Evolutionary conservation across 2,329 filamentous ascomycete species (phyloP).

Genomic region (Xylariaceae sp.): DNA sequence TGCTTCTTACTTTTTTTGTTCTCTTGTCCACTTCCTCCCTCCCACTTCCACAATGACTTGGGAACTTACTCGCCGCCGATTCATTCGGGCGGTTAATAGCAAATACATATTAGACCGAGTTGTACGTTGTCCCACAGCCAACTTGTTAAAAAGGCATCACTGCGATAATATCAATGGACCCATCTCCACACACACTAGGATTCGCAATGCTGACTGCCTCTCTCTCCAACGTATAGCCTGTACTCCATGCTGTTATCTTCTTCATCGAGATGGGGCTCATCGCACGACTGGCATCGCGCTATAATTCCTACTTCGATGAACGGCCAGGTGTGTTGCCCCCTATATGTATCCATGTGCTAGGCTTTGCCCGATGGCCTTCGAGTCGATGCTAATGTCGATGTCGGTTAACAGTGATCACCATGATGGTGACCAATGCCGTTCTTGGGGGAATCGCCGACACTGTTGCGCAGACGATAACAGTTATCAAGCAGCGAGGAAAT

Average conservation of each 20-base stretch:
- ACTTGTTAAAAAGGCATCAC: not conserved
- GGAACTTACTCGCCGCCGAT: constrained; percentile 54
- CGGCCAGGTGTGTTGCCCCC: constrained; percentile 61
- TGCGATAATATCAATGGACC: not conserved
- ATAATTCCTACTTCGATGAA: constrained; percentile 90
- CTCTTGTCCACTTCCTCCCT: constrained; percentile 2
- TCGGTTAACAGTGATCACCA: constrained; percentile 70
- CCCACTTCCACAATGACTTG: constrained; percentile 44
- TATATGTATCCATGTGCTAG: not conserved
- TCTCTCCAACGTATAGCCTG: constrained; percentile 53
- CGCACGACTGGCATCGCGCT: constrained; percentile 74
- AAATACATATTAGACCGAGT: constrained; percentile 69
- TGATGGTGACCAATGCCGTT: constrained; percentile 97
- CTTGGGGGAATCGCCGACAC: constrained; percentile 95
- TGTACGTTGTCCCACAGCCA: constrained; percentile 45
- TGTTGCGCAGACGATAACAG: constrained; percentile 86
- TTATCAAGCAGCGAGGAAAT: constrained; percentile 63
- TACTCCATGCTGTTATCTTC: constrained; percentile 79
- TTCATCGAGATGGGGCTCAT: constrained; percentile 84
- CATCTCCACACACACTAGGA: not conserved
- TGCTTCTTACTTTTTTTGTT: not conserved
- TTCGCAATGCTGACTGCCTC: constrained; percentile 2
- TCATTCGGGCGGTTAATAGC: constrained; percentile 61
- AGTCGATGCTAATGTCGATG: constrained; percentile 1
- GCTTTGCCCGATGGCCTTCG: not conserved